phyloP scores from a whole-genome alignment of 2,329 filamentous ascomycete species.

The Lanzia echinophila region DNA sequence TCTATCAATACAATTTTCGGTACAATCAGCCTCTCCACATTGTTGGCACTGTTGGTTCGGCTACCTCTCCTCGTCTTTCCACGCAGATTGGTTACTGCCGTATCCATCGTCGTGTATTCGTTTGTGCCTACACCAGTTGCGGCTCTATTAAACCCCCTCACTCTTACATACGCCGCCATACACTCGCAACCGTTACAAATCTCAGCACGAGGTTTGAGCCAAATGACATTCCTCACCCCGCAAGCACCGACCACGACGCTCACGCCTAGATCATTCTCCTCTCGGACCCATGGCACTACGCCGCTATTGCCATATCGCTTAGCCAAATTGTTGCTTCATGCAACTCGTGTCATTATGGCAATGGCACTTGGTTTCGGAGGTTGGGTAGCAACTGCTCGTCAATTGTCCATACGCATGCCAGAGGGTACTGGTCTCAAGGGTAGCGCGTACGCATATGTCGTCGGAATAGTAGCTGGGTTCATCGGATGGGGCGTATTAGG shows the following conservation, averaged over 20 bases:
- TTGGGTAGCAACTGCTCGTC: constrained; percentile 90
- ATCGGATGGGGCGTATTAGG: constrained; percentile 93
- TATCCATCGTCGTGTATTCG: constrained; percentile 66
- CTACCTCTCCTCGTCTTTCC: constrained; percentile 82
- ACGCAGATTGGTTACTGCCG: constrained; percentile 54
- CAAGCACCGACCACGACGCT: constrained; percentile 67
- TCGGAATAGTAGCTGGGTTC: constrained; percentile 84
- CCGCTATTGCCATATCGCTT: constrained; percentile 81
- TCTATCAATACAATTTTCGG: constrained; percentile 83
- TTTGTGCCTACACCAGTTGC: constrained; percentile 81
- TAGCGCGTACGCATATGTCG: constrained; percentile 89
- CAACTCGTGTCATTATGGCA: constrained; percentile 86
- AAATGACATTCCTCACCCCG: constrained; percentile 73
- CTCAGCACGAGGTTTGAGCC: constrained; percentile 71
- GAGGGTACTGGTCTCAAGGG: constrained; percentile 53
- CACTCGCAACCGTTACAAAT: constrained; percentile 77
- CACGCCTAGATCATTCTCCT: constrained; percentile 47
- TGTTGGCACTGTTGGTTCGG: constrained; percentile 73
- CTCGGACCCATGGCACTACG: constrained; percentile 37
- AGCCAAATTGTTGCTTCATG: constrained; percentile 84
- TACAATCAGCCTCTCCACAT: constrained; percentile 81
- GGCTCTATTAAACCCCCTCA: constrained; percentile 82
- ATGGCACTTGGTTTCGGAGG: constrained; percentile 85
- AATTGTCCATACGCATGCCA: constrained; percentile 56
- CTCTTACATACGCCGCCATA: constrained; percentile 87